Base-by-base conservation (phyloP, 257 asterid species). In the Gynochthodes officinalis region DNA sequence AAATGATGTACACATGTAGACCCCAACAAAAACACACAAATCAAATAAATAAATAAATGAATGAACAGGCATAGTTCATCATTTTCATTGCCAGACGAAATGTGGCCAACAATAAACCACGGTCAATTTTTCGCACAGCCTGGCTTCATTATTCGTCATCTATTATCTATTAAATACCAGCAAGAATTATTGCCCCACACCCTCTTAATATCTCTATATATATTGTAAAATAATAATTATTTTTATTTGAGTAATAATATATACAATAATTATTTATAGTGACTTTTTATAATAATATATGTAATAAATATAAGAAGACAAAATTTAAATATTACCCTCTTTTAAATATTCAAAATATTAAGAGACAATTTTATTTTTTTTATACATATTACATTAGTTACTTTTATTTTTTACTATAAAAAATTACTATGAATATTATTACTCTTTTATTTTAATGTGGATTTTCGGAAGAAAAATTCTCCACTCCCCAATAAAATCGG, bases 51-150 rank as follows among this genome's bases (percentile, higher is more conserved):
- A n/a, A n/a, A n/a, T n/a, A n/a, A n/a, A n/a, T n/a, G n/a, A n/a
- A n/a, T n/a, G n/a, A n/a, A n/a, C n/a, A n/a, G n/a, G n/a, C n/a
- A n/a, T n/a, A n/a, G n/a, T n/a, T n/a, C n/a, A 13, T 42, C 10
- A 10, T 5, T 8, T 12, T 59, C 44, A 16, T 43, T 30, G 42
- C n/a, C 14, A 62, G 13, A 33, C 5, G 67, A 62, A 61, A 48
- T 75, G 79, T 69, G 79, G 79, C 66, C 77, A 75, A 64, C 43
- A 67, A 58, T 15, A 33, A 67, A 70, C 72, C 75, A 73, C 53
- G 37, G 43, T 60, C 69, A 49, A 63, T 49, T 66, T 64, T 79
- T 16, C n/a, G 2, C 58, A 71, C 80, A 75, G 77, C 72, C 80
- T 79, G 80, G 74, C 64, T 65, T 69, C 75, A 55, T 70, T 32